Evolutionary conservation across 164 flowering plant species (phyloP), one percentile per base, ranked within the genome.

Genomic region (Echeveria elegans): DNA sequence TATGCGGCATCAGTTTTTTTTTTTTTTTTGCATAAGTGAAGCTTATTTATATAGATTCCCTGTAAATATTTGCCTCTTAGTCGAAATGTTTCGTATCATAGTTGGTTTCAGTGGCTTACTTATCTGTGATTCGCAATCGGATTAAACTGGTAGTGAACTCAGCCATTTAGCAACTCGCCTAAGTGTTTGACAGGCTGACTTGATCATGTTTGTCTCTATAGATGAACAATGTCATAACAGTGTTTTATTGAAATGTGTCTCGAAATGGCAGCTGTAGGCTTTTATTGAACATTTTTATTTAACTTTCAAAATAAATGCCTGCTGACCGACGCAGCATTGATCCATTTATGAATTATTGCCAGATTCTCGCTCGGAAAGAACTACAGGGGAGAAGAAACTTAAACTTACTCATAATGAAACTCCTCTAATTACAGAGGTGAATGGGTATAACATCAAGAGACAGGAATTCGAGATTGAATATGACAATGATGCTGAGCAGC

Each of bases 401-500:
- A 83, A 82, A 76, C 58, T 72, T 32, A 71, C 81, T 2, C 80
- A 77, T 24, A 89, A 91, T 52, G 88, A 91, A 56, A 88, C 83
- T 16, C 93, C 86, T 68, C 78, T 88, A 24, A 31, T 85, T 77
- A 81, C 78, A 32, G 99, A 87, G 75, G 65, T 82, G 65, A 85
- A 95, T 79, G 99, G 97, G 60, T 94, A 87, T 72, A 94, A 94
- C 71, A 75, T 88, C 38, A 94, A 89, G 82, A 83, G 99, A 73
- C 87, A 89, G 72, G 99, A 94, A 73, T 94, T 94, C 74, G 97
- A 94, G 29, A 76, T 87, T 66, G 99, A 94, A 74, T 91, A 94
- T 77, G 99, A 94, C 70, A 91, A 94, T 74, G 99, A 94, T 78
- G 99, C 99, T 29, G 99, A 94, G 77, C 90, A 86, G 76, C 68